These are phyloP conservation scores for Epichloe amarillans DNA, from an alignment of 2,329 filamentous ascomycete species.

Conservation along the genomic window DNA sequence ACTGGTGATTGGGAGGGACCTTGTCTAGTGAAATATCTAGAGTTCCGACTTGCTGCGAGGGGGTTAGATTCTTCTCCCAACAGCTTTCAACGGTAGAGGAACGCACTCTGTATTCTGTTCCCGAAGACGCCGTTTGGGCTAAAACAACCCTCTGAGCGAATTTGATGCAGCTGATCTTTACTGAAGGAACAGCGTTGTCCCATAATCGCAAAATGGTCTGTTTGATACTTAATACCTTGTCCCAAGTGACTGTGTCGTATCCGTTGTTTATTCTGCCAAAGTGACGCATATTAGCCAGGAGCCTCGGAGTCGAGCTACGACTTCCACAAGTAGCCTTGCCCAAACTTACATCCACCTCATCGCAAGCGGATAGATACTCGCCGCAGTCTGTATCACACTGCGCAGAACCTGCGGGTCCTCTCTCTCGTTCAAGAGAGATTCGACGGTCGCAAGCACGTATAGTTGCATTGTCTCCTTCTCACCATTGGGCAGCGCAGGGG, in stretches of 20 bases:
- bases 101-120: conserved; percentile 70
- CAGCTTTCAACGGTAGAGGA: conserved; percentile 8
- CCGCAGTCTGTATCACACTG: conserved; percentile 74
- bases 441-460: conserved; percentile 64
- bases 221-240: conserved; percentile 80
- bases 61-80: neutral
- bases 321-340: conserved; percentile 18
- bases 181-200: conserved; percentile 63
- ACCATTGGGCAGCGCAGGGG: conserved; percentile 62
- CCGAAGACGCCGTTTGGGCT: conserved; percentile 74
- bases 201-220: conserved; percentile 76
- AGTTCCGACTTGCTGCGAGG: conserved; percentile 29
- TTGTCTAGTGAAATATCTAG: conserved; percentile 75
- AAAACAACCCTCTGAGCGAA: conserved; percentile 90
- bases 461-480: conserved; percentile 73
- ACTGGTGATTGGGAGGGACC: conserved; percentile 68
- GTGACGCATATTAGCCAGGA: neutral
- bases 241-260: conserved; percentile 71
- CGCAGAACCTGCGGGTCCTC: conserved; percentile 73
- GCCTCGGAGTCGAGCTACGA: neutral
- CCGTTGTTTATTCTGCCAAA: conserved; percentile 67
- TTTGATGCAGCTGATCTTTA: conserved; percentile 92
- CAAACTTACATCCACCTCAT: conserved; percentile 88
- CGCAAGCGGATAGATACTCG: conserved; percentile 85
- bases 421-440: conserved; percentile 52